Conservation (phyloP, 441 rosid species). For the Populus trichocarpa region DNA sequence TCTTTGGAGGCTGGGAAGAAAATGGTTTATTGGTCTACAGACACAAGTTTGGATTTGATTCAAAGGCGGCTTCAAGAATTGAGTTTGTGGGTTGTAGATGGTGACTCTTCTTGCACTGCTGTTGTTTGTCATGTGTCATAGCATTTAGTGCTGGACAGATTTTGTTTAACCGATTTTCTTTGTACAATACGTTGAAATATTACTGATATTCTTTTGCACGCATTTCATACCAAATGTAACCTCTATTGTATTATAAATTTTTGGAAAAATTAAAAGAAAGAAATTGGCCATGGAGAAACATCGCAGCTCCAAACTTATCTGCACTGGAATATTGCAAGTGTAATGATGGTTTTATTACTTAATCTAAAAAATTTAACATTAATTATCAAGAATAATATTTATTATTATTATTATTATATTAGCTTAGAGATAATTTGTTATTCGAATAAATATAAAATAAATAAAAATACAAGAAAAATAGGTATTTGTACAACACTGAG, state of each 20-base stretch:
- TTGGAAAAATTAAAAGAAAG: too few species aligned
- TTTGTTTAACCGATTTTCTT: not conserved
- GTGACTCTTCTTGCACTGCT: conserved; percentile 62
- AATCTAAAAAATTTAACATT: too few species aligned
- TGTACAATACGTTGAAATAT: not conserved
- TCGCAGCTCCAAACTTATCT: too few species aligned
- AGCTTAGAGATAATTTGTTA: too few species aligned
- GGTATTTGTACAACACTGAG: too few species aligned
- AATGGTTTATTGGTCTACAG: conserved; percentile 52
- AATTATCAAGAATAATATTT: too few species aligned
- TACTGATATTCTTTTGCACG: not conserved
- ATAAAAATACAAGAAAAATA: too few species aligned
- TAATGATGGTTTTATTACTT: too few species aligned
- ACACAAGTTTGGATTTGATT: conserved; percentile 30
- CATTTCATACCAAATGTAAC: not conserved
- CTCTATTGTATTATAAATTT: not conserved
- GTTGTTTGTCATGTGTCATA: conserved; percentile 60
- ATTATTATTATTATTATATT: too few species aligned
- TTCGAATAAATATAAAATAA: too few species aligned
- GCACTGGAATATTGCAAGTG: too few species aligned
- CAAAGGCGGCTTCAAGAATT: conserved; percentile 45
- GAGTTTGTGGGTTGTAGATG: conserved; percentile 59
- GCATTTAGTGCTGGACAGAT: conserved; percentile 5
- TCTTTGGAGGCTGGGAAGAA: conserved; percentile 33
- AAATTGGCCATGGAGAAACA: too few species aligned